Evolutionary conservation across 2,329 filamentous ascomycete genomes (phyloP).

Genomic region (Truncatella angustata): DNA sequence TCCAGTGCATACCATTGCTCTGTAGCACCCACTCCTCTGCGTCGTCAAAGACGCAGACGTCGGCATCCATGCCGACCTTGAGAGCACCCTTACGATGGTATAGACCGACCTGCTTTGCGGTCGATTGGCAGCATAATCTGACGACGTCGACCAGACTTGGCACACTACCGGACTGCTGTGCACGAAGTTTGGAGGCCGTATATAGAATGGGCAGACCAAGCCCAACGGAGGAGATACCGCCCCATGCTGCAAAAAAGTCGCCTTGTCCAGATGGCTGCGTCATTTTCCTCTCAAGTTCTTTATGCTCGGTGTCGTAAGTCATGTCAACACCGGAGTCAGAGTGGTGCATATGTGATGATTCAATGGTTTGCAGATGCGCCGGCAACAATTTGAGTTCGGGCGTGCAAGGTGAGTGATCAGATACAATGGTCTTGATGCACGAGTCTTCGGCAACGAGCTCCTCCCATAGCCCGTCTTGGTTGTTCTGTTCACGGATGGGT

Average conservation of each 20-base stretch:
- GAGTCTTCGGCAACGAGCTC: slow-evolving; percentile 71
- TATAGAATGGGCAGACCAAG: slow-evolving; percentile 88
- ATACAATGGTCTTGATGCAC: slow-evolving; percentile 88
- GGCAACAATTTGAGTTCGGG: slow-evolving; percentile 90
- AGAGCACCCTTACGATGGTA: slow-evolving; percentile 79
- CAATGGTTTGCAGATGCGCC: slow-evolving; percentile 54
- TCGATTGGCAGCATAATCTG: slow-evolving; percentile 80
- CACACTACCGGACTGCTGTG: slow-evolving; percentile 41
- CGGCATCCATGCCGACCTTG: slow-evolving; percentile 79
- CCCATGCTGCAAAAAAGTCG: slow-evolving; percentile 96
- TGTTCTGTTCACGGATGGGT: slow-evolving; percentile 77
- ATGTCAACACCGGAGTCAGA: slow-evolving; percentile 55
- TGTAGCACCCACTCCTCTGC: slow-evolving; percentile 72
- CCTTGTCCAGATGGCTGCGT: slow-evolving; percentile 51
- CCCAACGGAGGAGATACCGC: slow-evolving; percentile 91
- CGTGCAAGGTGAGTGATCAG: slow-evolving; percentile 94
- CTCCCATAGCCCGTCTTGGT: slow-evolving; percentile 84
- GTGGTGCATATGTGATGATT: slow-evolving; percentile 39
- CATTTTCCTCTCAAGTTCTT: slow-evolving; percentile 33
- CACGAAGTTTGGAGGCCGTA: slow-evolving; percentile 68
- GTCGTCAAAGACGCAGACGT: slow-evolving; percentile 91
- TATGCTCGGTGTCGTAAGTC: slow-evolving; percentile 28
- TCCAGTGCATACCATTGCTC: slow-evolving; percentile 83
- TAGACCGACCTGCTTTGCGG: slow-evolving; percentile 84
- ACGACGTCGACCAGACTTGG: slow-evolving; percentile 74